Conservation (phyloP, 2,329 filamentous ascomycete genomes). For the Stagonosporopsis vannaccii region DNA sequence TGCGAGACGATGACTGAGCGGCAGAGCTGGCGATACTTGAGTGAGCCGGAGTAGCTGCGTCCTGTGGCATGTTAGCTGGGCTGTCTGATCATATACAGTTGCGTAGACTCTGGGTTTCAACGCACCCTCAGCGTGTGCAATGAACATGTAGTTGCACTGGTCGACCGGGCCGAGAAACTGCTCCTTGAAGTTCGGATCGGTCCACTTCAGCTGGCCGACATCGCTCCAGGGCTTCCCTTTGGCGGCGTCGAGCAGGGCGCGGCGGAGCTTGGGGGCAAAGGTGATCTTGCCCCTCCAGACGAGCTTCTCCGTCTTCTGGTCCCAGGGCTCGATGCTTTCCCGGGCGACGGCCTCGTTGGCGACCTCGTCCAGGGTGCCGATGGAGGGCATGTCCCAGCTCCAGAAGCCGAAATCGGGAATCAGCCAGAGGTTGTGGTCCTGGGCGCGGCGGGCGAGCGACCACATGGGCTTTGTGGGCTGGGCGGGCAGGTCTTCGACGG, state of each 20-base stretch:
- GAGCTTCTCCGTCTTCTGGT: slow-evolving; percentile 43
- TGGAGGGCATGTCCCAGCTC: slow-evolving; percentile 45
- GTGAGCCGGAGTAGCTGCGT: slow-evolving; percentile 58
- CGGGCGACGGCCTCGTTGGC: slow-evolving; percentile 35
- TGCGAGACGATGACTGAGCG: slow-evolving; percentile 45
- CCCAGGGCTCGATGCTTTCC: slow-evolving; percentile 41
- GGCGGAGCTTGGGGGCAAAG: slow-evolving; percentile 40
- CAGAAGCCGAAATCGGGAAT: slow-evolving; percentile 48
- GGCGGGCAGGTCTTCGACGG: slow-evolving; percentile 43
- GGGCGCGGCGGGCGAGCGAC: slow-evolving; percentile 41
- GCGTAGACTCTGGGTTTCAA: no score
- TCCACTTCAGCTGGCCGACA: slow-evolving; percentile 42
- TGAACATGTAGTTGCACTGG: slow-evolving; percentile 63
- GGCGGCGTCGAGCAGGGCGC: slow-evolving; percentile 38
- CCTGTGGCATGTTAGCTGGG: slow-evolving; percentile 35
- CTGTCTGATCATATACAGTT: no score
- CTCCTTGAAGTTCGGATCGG: slow-evolving; percentile 39
- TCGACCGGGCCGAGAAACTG: slow-evolving; percentile 60
- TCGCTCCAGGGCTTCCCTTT: slow-evolving; percentile 44
- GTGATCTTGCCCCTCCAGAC: slow-evolving; percentile 46
- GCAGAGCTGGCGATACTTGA: slow-evolving; percentile 63
- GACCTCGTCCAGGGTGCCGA: slow-evolving; percentile 41
- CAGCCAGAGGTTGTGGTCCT: slow-evolving; percentile 44
- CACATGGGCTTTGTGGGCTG: slow-evolving; percentile 41
- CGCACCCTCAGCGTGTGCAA: slow-evolving; percentile 61